These are phyloP conservation scores for Thozetella sp. DNA, from an alignment of 495 filamentous ascomycete genomes.

Conservation along the genomic window DNA sequence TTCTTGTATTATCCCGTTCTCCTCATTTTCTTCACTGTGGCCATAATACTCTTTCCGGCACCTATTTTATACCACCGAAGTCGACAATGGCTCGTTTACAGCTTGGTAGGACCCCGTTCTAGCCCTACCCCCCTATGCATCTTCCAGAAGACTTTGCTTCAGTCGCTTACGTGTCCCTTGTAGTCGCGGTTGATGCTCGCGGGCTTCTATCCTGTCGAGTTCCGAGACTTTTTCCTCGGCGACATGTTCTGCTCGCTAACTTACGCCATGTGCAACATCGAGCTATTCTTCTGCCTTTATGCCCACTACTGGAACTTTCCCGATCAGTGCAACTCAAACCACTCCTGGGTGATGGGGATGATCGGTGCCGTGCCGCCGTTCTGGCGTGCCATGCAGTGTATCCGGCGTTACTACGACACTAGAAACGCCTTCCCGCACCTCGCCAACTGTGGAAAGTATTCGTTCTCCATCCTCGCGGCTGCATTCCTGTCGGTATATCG, in stretches of 20 bases:
- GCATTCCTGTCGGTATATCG: conserved; percentile 79
- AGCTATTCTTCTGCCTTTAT: conserved; percentile 94
- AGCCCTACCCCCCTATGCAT: not conserved
- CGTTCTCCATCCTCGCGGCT: conserved; percentile 79
- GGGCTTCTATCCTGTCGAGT: conserved; percentile 91
- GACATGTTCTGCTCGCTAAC: conserved; percentile 97
- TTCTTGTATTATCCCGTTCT: conserved; percentile 91
- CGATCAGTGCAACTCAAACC: conserved; percentile 77
- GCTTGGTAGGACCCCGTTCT: conserved; percentile 61
- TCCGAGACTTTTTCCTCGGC: conserved; percentile 95
- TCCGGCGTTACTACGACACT: conserved; percentile 88
- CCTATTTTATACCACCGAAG: conserved; percentile 75
- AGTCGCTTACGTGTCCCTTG: not conserved
- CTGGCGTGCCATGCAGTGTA: conserved; percentile 87
- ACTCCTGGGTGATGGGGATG: conserved; percentile 85
- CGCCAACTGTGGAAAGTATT: conserved; percentile 90
- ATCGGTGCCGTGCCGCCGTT: conserved; percentile 82
- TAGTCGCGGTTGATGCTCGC: conserved; percentile 86
- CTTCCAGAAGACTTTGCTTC: not conserved
- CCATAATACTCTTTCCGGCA: conserved; percentile 74
- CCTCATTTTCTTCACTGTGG: conserved; percentile 64
- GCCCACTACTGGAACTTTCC: conserved; percentile 72
- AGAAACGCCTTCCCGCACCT: conserved; percentile 88
- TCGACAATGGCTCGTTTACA: conserved; percentile 81
- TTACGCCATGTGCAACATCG: conserved; percentile 86